Evolutionary conservation across 805 yeast species (phyloP), one percentile per base, ranked within the genome.

Genomic region (Metschnikowia continentalis): DNA sequence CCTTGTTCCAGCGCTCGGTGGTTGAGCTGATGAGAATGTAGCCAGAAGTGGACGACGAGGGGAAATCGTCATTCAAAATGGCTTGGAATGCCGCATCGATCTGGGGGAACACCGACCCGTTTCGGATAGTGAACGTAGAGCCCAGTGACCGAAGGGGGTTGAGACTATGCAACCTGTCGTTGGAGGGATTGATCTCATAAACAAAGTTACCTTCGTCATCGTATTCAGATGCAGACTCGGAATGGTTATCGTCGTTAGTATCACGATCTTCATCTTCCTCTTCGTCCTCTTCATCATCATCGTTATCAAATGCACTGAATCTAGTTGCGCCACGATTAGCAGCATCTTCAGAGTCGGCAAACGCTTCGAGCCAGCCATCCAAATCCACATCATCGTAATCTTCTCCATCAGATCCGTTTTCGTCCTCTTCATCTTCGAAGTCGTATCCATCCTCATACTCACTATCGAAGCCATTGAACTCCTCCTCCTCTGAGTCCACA

Each of bases 1-100:
- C 75, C 41, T 85, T 87, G 36, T 68, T 68, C 94, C 96, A 89
- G 56, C 96, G 75, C 46, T 82, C 84, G 13, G 71, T 66, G 0
- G 94, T 83, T 0, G 87, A 77, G 52, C 64, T 65, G 32, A 74
- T 61, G 35, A 66, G 67, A 55, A 69, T 57, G 40, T 54, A 40
- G 37, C 61, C 47, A 52, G 52, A 43, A 8, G 46, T 42, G 2
- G 54, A 41, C 17, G 36, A 49, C 13, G 47, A 20, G 56, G 59
- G 49, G 51, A 30, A 40, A 15, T 51, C 51, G 26, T 48, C 48
- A 42, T 51, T 51, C 44, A 59, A 46, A 32, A 59, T 50, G 14
- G 55, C 47, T 35, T 54, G 69, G 44, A 68, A 54, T 2, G 68
- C 61, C 6, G 64, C 59, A 8, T 66, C 71, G 48, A 64, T 56